Evolutionary conservation across 768 basidiomycete species (phyloP).

Genomic region (Suillus alpinus): DNA sequence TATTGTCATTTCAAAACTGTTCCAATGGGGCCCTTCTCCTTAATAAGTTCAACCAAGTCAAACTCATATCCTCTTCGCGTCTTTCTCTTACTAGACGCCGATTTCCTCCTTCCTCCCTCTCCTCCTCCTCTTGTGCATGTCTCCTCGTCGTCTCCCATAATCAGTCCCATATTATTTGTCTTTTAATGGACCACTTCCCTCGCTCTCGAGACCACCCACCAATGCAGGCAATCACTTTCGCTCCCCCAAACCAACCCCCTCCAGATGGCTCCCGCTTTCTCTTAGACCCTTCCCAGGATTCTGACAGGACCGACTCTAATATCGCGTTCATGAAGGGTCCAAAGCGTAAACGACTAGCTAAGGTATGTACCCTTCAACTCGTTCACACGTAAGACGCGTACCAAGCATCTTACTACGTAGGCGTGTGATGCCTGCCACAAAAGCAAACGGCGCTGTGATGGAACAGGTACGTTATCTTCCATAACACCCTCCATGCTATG

Average conservation of each 20-base stretch:
- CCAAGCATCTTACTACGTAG: conserved; percentile 23
- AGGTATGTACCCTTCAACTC: conserved; percentile 31
- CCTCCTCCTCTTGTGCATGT: conserved; percentile 2
- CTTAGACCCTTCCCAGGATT: conserved; percentile 18
- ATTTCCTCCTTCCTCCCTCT: background rate
- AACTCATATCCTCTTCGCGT: conserved; percentile 22
- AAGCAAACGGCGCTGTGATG: conserved; percentile 81
- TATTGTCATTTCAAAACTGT: conserved; percentile 15
- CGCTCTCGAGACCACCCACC: conserved; percentile 17
- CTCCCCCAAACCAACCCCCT: conserved; percentile 18
- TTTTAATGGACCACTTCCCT: conserved; percentile 34
- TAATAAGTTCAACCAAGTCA: conserved; percentile 21
- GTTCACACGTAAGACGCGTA: background rate
- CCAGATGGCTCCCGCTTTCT: conserved; percentile 21
- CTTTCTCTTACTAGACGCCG: conserved; percentile 9
- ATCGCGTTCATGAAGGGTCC: conserved; percentile 48
- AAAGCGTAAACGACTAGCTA: conserved; percentile 54
- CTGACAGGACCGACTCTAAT: conserved; percentile 29
- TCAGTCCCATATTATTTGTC: background rate
- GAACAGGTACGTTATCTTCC: conserved; percentile 53
- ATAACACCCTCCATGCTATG: conserved; percentile 7
- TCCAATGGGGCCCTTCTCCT: background rate
- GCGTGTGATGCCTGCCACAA: conserved; percentile 85
- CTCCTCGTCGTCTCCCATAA: background rate
- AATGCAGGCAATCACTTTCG: conserved; percentile 22